Evolutionary conservation across 2,329 filamentous ascomycete species (phyloP), one percentile per base, ranked within the genome.

Genomic region (Macrophomina pseudophaseolina): DNA sequence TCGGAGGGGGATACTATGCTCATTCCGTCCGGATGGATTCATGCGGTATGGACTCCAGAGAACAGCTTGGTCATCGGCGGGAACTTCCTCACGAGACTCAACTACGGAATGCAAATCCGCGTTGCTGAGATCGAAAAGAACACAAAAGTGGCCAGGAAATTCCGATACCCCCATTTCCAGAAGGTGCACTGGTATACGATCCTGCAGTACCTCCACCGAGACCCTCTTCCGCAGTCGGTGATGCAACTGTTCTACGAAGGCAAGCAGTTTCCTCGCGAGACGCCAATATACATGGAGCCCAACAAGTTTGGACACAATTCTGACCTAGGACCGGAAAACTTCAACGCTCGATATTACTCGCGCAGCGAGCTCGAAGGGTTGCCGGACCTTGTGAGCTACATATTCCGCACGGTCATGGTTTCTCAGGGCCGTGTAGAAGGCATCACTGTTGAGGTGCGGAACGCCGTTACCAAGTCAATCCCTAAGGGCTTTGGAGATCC

Each of bases 21-120:
- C 51, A 91, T 91, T 69, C 88, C 88, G 4, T 89, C 88, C 40
- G 88, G 88, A 23, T 91, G 88, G 88, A 91, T 91, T 63, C 88
- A 91, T 72, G 88, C 88, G 30, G 88, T 91, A 7, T 90, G 89
- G 87, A 91, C 88, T 9, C 88, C 88, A 0, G 85, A 88, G 71
- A 88, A 90, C 72, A 90, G 88, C 71, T 78, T 91, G 58, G 88
- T 91, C 33, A 89, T 91, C 68, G 88, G 88, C n/a, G 88, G 88
- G 62, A 91, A 91, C 72, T 91, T 90, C 71, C 79, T 91, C 52
- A 90, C 88, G 5, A 80, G 85, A 65, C 81, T 90, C 75, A 87
- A 89, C 67, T 90, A 88, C 73, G 84, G 84, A 66, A 89, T 89
- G 82, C 88, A 91, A 74, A 86, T 91, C 72, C 86, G 85, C 69